Conservation (phyloP, 176 grass and related monocot species). For the Rhynchospora breviuscula region DNA sequence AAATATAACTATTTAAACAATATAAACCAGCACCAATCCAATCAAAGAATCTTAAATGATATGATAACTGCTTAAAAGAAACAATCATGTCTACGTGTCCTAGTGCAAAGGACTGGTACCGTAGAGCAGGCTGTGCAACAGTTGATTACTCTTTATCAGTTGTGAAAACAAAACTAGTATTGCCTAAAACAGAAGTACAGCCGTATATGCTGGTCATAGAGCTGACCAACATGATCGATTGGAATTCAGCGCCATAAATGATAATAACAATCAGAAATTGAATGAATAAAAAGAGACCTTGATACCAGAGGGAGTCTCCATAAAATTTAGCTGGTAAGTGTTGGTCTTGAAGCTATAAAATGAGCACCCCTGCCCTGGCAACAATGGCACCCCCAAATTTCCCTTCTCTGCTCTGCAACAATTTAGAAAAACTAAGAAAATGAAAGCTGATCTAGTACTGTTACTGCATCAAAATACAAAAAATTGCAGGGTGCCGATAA, state of each 20-base stretch:
- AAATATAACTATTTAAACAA: neutral
- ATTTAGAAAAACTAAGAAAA: conserved; percentile 6
- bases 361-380: conserved; percentile 78
- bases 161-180: neutral
- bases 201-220: neutral
- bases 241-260: neutral
- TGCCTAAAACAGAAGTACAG: neutral
- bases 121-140: neutral
- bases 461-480: neutral
- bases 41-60: neutral
- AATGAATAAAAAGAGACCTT: conserved; percentile 45
- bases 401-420: conserved; percentile 59
- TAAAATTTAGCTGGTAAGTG: conserved; percentile 83
- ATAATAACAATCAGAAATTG: neutral
- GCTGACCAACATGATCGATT: neutral
- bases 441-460: neutral
- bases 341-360: conserved; percentile 90
- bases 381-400: conserved; percentile 71
- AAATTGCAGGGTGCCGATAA: neutral
- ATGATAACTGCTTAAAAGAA: neutral
- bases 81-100: neutral
- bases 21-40: neutral
- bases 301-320: conserved; percentile 87
- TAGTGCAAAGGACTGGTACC: neutral
- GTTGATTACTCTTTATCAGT: neutral